Conservation (phyloP, 202 grass and related monocot genomes). For the Schoenoplectus triqueter region DNA sequence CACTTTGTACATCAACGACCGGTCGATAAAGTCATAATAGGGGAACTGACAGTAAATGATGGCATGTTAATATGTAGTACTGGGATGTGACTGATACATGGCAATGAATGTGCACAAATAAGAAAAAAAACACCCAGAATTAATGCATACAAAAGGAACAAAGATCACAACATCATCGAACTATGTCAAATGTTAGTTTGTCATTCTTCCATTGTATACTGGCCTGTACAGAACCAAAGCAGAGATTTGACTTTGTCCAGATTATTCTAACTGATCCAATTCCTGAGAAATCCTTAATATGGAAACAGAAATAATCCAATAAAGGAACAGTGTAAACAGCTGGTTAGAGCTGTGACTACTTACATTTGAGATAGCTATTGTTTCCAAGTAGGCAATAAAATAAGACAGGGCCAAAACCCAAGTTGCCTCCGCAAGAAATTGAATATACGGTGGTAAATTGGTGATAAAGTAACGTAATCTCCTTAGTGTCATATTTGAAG, state of each 20-base stretch:
- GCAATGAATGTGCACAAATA: not conserved
- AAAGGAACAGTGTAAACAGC: constrained; percentile 4
- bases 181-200: not conserved
- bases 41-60: constrained; percentile 74
- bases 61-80: constrained; percentile 1
- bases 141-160: not conserved
- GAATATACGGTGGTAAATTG: constrained; percentile 62
- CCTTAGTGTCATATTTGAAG: constrained; percentile 88
- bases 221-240: not conserved
- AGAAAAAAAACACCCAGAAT: not conserved
- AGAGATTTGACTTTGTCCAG: not conserved
- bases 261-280: not conserved
- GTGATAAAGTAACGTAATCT: constrained; percentile 64
- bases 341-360: constrained; percentile 35
- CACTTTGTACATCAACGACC: constrained; percentile 88
- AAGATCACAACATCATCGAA: not conserved
- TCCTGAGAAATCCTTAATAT: not conserved
- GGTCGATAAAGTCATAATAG: constrained; percentile 86
- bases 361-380: constrained; percentile 97
- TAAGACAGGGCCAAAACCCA: constrained; percentile 89
- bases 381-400: constrained; percentile 93
- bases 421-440: constrained; percentile 59
- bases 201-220: not conserved
- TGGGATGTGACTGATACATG: not conserved
- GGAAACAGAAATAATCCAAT: not conserved